Percentiles rank a stretch among this genome's conserved stretches.
Conservation (phyloP, 1,284 basidiomycete species). For the Cutaneotrichosporon sp. region DNA sequence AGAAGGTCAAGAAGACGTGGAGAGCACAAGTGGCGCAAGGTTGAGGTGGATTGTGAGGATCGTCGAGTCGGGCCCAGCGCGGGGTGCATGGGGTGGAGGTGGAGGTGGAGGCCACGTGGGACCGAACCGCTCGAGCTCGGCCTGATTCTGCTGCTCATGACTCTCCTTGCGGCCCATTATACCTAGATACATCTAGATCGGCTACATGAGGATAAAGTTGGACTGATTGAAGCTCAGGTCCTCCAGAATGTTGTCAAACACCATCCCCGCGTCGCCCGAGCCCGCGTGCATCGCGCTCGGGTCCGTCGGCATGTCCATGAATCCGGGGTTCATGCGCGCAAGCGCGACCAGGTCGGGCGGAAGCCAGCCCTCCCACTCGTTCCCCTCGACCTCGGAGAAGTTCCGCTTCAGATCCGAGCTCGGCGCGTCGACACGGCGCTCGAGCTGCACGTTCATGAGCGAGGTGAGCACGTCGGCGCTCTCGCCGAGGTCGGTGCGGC, state of each 20-base stretch:
- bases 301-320: constrained; percentile 7
- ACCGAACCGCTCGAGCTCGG: too few species aligned
- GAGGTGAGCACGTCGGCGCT: constrained; percentile 21
- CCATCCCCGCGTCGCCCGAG: constrained; percentile 5
- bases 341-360: constrained; percentile 24
- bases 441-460: constrained; percentile 26
- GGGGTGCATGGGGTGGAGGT: constrained; percentile 4
- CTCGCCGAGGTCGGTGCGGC: constrained; percentile 25
- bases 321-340: constrained; percentile 16
- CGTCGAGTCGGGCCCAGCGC: not conserved
- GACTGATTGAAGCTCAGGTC: constrained; percentile 26
- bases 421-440: constrained; percentile 14
- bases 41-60: not conserved
- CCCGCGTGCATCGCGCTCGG: not conserved
- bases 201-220: constrained; percentile 22
- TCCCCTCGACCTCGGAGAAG: constrained; percentile 16
- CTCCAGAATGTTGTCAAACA: constrained; percentile 23
- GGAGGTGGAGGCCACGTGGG: constrained; percentile 1
- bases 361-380: constrained; percentile 25
- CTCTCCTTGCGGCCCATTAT: too few species aligned
- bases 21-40: too few species aligned
- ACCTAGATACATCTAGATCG: not conserved
- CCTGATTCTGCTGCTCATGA: too few species aligned
- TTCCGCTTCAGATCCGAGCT: constrained; percentile 16
- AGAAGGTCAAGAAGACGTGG: not conserved